Evolutionary conservation across 1,139 yeast species (phyloP).

Genomic region (Yamadazyma songkhlaensis): DNA sequence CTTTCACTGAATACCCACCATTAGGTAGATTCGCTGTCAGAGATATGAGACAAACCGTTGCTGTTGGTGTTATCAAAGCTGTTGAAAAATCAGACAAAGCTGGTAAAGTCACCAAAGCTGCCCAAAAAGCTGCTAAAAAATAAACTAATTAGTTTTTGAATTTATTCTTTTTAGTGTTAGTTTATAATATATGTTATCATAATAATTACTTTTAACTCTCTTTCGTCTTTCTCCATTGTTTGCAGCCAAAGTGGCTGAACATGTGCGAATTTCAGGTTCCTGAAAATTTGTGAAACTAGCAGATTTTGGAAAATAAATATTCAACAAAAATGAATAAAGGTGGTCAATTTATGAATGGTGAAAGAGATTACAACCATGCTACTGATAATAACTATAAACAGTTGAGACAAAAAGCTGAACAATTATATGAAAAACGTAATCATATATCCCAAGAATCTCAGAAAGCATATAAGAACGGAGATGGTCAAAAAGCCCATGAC

Average conservation of each 20-base stretch:
- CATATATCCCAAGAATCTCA: conserved; percentile 68
- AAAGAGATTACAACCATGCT: conserved; percentile 70
- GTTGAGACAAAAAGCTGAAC: conserved; percentile 67
- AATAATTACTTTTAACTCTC: too few relatives aligned
- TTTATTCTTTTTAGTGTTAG: conserved; percentile 17
- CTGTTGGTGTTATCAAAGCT: conserved; percentile 99
- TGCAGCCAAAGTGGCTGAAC: not conserved
- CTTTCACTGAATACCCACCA: conserved; percentile 97
- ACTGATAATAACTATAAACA: conserved; percentile 62
- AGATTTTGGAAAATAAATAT: too few relatives aligned
- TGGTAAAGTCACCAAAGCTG: conserved; percentile 99
- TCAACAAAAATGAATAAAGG: conserved; percentile 29
- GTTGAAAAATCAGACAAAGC: conserved; percentile 94
- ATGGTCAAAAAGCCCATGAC: conserved; percentile 68
- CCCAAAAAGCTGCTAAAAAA: conserved; percentile 97
- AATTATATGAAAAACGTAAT: conserved; percentile 56
- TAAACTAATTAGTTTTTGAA: conserved; percentile 41
- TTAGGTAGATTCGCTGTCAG: conserved; percentile 99
- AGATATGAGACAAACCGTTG: conserved; percentile 99
- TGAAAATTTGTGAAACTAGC: too few relatives aligned
- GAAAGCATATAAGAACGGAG: conserved; percentile 70
- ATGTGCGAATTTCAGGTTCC: conserved; percentile 1
- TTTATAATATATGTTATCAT: conserved; percentile 12
- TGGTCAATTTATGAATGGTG: conserved; percentile 29
- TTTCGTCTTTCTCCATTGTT: not conserved